Evolutionary conservation across 768 basidiomycete genomes (phyloP).

Genomic region (Floccularia luteovirens): DNA sequence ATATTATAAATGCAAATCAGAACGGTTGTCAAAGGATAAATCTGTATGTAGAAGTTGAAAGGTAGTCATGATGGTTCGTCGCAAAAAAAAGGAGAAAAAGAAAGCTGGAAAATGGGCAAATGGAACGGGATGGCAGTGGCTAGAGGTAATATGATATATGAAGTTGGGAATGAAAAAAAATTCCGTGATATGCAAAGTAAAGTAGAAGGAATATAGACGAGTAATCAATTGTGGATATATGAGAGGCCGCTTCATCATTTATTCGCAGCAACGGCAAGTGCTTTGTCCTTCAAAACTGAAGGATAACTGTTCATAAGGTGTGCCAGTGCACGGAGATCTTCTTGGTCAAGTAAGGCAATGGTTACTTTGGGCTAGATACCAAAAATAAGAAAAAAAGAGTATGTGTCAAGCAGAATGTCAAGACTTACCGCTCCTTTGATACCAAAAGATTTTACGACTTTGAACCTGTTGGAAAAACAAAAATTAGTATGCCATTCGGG

Average conservation of each 20-base stretch:
- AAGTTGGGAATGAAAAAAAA: neutral
- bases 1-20: no score
- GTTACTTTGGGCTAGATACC: constrained; percentile 68
- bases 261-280: constrained; percentile 19
- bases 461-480: constrained; percentile 24
- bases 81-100: neutral
- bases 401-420: neutral
- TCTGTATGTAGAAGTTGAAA: neutral
- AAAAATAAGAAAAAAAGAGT: constrained; percentile 3
- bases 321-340: constrained; percentile 76
- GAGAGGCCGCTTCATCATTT: constrained; percentile 24
- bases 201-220: no score
- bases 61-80: neutral
- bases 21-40: no score
- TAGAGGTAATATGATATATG: neutral
- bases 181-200: no score
- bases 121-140: neutral
- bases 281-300: constrained; percentile 75
- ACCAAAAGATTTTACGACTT: constrained; percentile 70
- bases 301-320: constrained; percentile 88
- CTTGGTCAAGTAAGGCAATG: constrained; percentile 74
- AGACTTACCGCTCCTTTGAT: constrained; percentile 69
- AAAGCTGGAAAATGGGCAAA: neutral
- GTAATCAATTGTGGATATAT: no score
- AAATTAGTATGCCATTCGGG: neutral